Percentiles rank a stretch among this genome's conserved stretches.
Evolutionary conservation across 1,284 basidiomycete species (phyloP).

Genomic region (Pyrrhoderma lamaoense): DNA sequence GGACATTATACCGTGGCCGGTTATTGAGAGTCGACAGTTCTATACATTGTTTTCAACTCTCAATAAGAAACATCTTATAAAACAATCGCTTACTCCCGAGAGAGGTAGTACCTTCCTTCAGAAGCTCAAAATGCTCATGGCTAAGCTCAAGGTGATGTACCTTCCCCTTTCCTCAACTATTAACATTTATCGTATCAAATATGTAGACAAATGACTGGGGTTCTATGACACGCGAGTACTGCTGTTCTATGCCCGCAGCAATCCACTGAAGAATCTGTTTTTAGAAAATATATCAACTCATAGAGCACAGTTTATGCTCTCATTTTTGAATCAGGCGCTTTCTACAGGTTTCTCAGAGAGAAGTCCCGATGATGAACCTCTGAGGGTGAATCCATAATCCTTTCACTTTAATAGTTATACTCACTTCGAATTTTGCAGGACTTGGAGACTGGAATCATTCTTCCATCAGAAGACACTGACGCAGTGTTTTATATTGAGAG

Average conservation of each 20-base stretch:
- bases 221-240: conserved; percentile 44
- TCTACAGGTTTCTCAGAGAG: conserved; percentile 39
- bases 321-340: conserved; percentile 38
- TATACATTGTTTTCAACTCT: conserved; percentile 44
- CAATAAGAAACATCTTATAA: conserved; percentile 36
- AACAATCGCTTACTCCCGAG: conserved; percentile 41
- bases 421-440: conserved; percentile 32
- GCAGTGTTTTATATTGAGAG: conserved; percentile 31
- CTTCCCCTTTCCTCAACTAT: background rate
- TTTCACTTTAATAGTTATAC: background rate
- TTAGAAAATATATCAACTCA: conserved; percentile 52
- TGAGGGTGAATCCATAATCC: conserved; percentile 35
- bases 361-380: conserved; percentile 37
- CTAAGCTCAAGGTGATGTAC: conserved; percentile 47
- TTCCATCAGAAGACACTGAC: conserved; percentile 31
- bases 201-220: conserved; percentile 56
- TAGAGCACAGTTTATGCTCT: conserved; percentile 38
- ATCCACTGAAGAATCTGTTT: background rate
- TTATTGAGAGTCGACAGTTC: conserved; percentile 54
- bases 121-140: conserved; percentile 56
- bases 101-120: conserved; percentile 49
- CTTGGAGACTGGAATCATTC: conserved; percentile 37
- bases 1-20: conserved; percentile 57
- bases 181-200: background rate
- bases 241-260: background rate